Percentiles rank a stretch among this genome's conserved stretches.
phyloP scores from a whole-genome alignment of 306 rosid genomes.

The Prunus mongolica region DNA sequence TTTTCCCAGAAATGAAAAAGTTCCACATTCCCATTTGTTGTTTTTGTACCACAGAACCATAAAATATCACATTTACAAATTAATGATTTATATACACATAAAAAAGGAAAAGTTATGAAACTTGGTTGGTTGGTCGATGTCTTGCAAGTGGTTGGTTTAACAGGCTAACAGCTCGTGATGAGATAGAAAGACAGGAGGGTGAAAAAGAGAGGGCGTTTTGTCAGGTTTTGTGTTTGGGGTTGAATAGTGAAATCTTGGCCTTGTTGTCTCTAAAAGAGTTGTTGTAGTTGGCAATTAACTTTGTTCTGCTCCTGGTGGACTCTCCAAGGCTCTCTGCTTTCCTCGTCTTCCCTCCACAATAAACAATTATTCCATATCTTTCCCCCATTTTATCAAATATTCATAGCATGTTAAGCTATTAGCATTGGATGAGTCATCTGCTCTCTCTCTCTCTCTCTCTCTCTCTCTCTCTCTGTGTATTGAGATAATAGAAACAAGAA shows the following conservation, averaged over 20 bases:
- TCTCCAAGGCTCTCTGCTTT: constrained; percentile 27
- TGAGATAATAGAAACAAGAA: constrained; percentile 10
- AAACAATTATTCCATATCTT: constrained; percentile 7
- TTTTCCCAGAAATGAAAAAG: constrained; percentile 10
- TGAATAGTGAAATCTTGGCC: constrained; percentile 46
- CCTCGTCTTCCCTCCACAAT: constrained; percentile 24
- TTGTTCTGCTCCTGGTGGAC: constrained; percentile 37
- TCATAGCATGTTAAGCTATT: not conserved
- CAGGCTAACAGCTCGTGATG: constrained; percentile 67
- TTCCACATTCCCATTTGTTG: constrained; percentile 18
- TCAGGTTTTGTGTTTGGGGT: constrained; percentile 44
- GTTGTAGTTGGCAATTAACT: constrained; percentile 41
- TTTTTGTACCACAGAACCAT: constrained; percentile 23
- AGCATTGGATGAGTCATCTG: constrained; percentile 9
- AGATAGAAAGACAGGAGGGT: constrained; percentile 34
- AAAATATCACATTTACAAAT: constrained; percentile 15
- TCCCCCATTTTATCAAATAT: not conserved
- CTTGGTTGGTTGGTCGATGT: constrained; percentile 41
- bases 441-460: constrained; percentile 20
- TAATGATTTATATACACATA: not conserved
- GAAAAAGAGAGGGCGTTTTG: constrained; percentile 25
- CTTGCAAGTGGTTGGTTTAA: constrained; percentile 35
- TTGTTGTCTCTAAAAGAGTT: constrained; percentile 21
- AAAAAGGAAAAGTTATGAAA: not conserved
- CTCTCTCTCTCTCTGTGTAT: constrained; percentile 10